These are phyloP conservation scores for Leccinum subtestaceum DNA, from an alignment of 768 basidiomycete genomes.

Conservation along the genomic window DNA sequence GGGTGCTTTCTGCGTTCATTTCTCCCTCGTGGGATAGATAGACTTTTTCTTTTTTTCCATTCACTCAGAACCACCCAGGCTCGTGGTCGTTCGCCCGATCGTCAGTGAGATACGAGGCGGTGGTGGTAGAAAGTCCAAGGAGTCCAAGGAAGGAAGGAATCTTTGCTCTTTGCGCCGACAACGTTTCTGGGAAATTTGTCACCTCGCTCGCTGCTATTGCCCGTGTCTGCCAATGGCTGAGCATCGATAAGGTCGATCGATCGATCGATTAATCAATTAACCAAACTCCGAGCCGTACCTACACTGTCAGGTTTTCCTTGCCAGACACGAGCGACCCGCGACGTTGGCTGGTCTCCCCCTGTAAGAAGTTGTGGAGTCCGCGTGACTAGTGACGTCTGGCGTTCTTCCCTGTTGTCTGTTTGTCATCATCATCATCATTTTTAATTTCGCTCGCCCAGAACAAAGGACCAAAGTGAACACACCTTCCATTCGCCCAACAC, in stretches of 20 bases:
- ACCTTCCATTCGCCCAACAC: background rate
- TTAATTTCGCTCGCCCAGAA: background rate
- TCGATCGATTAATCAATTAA: background rate
- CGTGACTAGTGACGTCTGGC: background rate
- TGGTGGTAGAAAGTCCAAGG: background rate
- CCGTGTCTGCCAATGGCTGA: background rate
- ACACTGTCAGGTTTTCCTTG: background rate
- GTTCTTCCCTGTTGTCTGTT: background rate
- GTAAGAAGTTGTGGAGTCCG: background rate
- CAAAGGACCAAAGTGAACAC: background rate
- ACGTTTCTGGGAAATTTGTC: background rate
- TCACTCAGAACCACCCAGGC: background rate
- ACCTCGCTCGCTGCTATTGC: background rate
- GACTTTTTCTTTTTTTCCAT: background rate
- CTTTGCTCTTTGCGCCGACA: background rate
- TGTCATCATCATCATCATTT: background rate
- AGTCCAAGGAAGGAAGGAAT: background rate
- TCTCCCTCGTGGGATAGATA: background rate
- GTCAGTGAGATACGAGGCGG: background rate
- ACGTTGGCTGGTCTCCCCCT: background rate
- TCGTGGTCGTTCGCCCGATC: background rate
- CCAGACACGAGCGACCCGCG: background rate
- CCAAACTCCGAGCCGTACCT: background rate
- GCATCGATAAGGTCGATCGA: background rate
- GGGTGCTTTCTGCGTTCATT: background rate